phyloP scores from a whole-genome alignment of 192 early-diverging fungal genomes.

The Coemansia sp. region DNA sequence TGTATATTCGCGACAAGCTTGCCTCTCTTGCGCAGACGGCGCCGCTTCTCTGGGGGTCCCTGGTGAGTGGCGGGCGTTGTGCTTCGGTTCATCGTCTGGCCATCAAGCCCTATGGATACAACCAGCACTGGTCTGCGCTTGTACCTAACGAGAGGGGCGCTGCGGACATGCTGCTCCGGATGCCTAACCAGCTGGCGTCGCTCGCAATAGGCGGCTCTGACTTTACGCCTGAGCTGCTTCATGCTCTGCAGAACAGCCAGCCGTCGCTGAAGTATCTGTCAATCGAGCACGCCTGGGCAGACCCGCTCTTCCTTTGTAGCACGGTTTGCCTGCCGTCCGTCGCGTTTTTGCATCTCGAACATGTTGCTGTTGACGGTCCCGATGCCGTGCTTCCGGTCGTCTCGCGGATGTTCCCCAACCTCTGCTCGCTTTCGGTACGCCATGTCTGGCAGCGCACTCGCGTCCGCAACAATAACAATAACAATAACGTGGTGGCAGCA shows the following conservation, averaged over 20 bases:
- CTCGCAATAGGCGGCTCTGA: slow-evolving; percentile 39
- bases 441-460: slow-evolving; percentile 38
- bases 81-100: slow-evolving; percentile 26
- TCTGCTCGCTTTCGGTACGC: slow-evolving; percentile 33
- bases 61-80: slow-evolving; percentile 1
- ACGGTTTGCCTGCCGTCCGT: slow-evolving; percentile 15
- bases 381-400: slow-evolving; percentile 24
- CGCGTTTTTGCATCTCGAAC: slow-evolving; percentile 31
- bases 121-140: slow-evolving; percentile 46
- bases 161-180: slow-evolving; percentile 14
- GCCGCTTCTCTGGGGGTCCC: slow-evolving; percentile 10
- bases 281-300: slow-evolving; percentile 38
- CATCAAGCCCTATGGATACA: slow-evolving; percentile 43
- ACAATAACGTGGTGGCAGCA: not conserved
- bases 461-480: not conserved
- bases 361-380: slow-evolving; percentile 23
- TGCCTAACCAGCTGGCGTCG: slow-evolving; percentile 28
- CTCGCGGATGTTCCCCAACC: slow-evolving; percentile 26
- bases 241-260: slow-evolving; percentile 29
- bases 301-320: slow-evolving; percentile 13
- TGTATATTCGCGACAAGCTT: slow-evolving; percentile 43
- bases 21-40: slow-evolving; percentile 16
- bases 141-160: slow-evolving; percentile 26
- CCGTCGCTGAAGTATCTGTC: slow-evolving; percentile 21
- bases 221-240: slow-evolving; percentile 36